phyloP scores from a whole-genome alignment of 2,329 filamentous ascomycete species.

The Ceratocystis papillata region DNA sequence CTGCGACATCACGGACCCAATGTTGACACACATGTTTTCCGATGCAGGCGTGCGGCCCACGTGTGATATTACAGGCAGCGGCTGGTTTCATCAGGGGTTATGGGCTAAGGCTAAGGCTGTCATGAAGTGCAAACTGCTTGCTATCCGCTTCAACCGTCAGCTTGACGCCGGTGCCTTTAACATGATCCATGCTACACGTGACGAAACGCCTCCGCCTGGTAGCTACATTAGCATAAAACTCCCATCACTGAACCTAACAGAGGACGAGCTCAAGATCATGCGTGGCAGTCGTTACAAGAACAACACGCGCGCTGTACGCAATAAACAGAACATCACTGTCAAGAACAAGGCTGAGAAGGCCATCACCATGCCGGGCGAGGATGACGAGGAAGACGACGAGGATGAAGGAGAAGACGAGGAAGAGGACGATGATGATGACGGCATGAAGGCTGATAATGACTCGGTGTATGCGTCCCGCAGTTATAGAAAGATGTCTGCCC shows the following conservation, averaged over 20 bases:
- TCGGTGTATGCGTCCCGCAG: constrained; percentile 1
- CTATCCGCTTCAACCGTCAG: constrained; percentile 47
- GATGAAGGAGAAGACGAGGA: constrained; percentile 22
- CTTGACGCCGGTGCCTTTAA: constrained; percentile 41
- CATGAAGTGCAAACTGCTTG: constrained; percentile 75
- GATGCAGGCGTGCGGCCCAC: constrained; percentile 47
- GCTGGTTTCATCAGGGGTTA: constrained; percentile 75
- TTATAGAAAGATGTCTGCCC: neutral
- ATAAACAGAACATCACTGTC: constrained; percentile 26
- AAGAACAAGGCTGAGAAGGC: constrained; percentile 25
- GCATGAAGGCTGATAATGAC: constrained; percentile 14
- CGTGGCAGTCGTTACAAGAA: constrained; percentile 30
- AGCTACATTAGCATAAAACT: constrained; percentile 33
- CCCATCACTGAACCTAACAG: constrained; percentile 34
- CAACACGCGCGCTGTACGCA: constrained; percentile 26
- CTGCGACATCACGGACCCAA: constrained; percentile 77
- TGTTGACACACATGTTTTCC: constrained; percentile 56
- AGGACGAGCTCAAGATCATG: constrained; percentile 32
- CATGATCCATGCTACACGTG: constrained; percentile 34
- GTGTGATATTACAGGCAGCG: constrained; percentile 54
- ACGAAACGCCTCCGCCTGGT: constrained; percentile 29
- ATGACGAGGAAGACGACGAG: constrained; percentile 20
- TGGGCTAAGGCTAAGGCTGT: constrained; percentile 75
- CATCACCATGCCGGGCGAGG: constrained; percentile 19
- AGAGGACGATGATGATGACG: constrained; percentile 26